These are phyloP conservation scores for Schoenoplectus tabernaemontani DNA, from an alignment of 202 grass and related monocot species.

Conservation along the genomic window DNA sequence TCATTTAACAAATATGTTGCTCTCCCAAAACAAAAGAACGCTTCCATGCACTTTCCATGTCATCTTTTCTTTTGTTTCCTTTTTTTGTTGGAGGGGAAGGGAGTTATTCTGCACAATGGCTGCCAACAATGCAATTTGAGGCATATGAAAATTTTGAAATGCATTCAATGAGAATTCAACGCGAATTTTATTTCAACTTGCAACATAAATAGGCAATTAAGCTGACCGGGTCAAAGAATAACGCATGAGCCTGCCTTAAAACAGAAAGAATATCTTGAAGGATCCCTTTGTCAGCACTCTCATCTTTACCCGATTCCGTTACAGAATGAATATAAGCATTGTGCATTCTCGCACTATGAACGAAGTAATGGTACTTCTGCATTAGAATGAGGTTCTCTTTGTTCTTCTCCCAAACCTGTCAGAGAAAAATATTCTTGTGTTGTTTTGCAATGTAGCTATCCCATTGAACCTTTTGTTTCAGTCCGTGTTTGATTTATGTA, in stretches of 20 bases:
- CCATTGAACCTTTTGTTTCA: too few species aligned
- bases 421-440: background rate
- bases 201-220: background rate
- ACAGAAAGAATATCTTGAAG: conserved; percentile 60
- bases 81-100: too few species aligned
- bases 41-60: too few species aligned
- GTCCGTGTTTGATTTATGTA: too few species aligned
- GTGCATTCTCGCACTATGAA: conserved; percentile 38
- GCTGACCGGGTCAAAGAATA: conserved; percentile 85
- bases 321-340: conserved; percentile 36
- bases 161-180: too few species aligned
- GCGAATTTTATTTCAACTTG: background rate
- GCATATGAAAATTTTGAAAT: too few species aligned
- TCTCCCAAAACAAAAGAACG: too few species aligned
- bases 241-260: conserved; percentile 43
- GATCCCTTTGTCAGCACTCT: conserved; percentile 69
- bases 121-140: too few species aligned
- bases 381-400: conserved; percentile 79
- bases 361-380: conserved; percentile 82
- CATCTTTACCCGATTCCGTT: conserved; percentile 52
- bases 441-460: background rate
- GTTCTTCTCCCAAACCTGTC: conserved; percentile 74
- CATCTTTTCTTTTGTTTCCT: too few species aligned
- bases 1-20: too few species aligned
- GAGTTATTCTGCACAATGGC: too few species aligned